These are phyloP conservation scores for Inonotus obliquus DNA, from an alignment of 1,284 basidiomycete species.

Conservation along the genomic window DNA sequence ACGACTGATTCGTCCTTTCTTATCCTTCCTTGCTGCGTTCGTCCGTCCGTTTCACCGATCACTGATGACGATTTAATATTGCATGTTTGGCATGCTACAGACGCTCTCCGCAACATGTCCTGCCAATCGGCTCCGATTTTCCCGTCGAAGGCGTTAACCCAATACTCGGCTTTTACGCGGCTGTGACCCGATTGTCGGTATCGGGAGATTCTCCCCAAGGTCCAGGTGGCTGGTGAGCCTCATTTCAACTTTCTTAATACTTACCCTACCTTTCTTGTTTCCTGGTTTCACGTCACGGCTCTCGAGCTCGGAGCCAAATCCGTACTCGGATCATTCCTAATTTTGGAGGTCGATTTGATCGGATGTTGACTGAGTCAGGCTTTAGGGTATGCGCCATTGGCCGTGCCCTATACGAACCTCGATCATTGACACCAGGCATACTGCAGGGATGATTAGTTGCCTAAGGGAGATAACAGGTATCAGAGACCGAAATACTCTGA, in stretches of 20 bases:
- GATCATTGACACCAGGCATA: too few species aligned
- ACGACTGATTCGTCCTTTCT: too few species aligned
- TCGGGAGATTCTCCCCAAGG: slow-evolving; percentile 82
- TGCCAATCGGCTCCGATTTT: slow-evolving; percentile 88
- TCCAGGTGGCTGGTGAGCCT: slow-evolving; percentile 68
- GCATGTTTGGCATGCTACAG: slow-evolving; percentile 24
- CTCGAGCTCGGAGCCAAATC: too few species aligned
- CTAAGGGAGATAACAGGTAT: too few species aligned
- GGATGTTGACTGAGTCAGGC: too few species aligned
- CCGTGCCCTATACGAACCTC: too few species aligned
- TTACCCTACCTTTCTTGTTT: not conserved
- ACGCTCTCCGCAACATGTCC: slow-evolving; percentile 45
- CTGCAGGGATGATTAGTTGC: too few species aligned
- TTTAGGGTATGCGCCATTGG: too few species aligned
- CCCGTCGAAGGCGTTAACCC: slow-evolving; percentile 85
- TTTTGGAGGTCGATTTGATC: too few species aligned
- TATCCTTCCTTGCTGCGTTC: too few species aligned
- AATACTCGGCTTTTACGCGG: slow-evolving; percentile 82
- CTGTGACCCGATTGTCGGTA: slow-evolving; percentile 67
- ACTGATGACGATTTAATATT: not conserved
- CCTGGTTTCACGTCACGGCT: not conserved
- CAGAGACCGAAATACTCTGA: too few species aligned
- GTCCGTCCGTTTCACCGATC: not conserved
- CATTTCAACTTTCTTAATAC: not conserved
- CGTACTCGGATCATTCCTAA: too few species aligned